Conservation (phyloP, 106 monocot genomes). For the Agapanthus africanus region DNA sequence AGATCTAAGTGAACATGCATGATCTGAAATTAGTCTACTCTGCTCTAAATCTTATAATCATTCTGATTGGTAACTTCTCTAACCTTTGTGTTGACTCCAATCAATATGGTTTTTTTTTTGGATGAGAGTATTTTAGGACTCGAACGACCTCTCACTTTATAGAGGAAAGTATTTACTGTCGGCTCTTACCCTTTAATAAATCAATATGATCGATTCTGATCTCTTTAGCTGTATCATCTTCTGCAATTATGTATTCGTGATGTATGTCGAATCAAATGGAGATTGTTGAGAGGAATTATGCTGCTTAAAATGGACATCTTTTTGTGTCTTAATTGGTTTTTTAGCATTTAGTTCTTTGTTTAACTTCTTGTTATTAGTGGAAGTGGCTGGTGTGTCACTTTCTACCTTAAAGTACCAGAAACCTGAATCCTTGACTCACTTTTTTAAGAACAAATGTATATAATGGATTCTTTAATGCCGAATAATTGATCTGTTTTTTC, state of each 20-base stretch:
- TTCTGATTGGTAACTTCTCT: too few relatives aligned
- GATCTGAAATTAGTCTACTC: background rate
- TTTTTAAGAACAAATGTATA: too few relatives aligned
- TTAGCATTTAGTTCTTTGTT: background rate
- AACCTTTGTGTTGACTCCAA: too few relatives aligned
- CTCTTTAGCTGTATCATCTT: background rate
- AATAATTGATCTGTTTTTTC: background rate
- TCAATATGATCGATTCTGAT: background rate
- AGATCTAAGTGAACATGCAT: conserved; percentile 2
- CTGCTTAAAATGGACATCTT: background rate
- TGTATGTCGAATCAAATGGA: background rate
- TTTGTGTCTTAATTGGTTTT: background rate
- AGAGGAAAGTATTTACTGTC: too few relatives aligned
- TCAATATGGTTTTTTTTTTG: too few relatives aligned
- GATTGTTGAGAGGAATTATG: background rate
- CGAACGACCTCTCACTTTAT: too few relatives aligned
- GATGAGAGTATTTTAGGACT: too few relatives aligned
- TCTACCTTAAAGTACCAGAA: background rate
- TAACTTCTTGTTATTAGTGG: background rate
- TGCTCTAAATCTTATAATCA: too few relatives aligned
- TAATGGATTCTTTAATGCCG: too few relatives aligned
- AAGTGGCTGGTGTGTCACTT: conserved; percentile 10
- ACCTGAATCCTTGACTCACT: background rate
- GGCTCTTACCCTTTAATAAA: too few relatives aligned
- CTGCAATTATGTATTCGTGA: background rate